phyloP scores from a whole-genome alignment of 352 stramenopile species.

The Chrysophaeum taylorii region DNA sequence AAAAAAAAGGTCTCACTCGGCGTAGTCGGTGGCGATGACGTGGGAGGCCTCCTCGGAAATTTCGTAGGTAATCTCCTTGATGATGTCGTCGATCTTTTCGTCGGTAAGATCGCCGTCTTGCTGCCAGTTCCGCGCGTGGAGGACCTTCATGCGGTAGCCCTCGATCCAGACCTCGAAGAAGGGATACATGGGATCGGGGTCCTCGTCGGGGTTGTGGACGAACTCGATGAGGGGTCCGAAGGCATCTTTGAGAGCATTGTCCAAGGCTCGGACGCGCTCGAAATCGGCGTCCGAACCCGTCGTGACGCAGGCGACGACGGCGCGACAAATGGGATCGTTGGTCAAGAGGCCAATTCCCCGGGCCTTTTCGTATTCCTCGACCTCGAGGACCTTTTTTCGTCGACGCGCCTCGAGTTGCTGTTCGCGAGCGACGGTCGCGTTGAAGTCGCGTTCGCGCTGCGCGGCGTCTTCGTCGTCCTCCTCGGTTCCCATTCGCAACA shows the following conservation, averaged over 20 bases:
- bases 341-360: background rate
- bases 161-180: constrained; percentile 13
- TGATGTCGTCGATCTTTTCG: background rate
- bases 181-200: background rate
- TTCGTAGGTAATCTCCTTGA: background rate
- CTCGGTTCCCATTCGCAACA: background rate
- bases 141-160: background rate
- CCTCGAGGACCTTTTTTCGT: background rate
- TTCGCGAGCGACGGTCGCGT: no score
- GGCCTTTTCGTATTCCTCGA: background rate
- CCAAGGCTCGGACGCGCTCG: background rate
- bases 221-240: background rate
- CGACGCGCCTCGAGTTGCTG: background rate
- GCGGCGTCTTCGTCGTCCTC: background rate
- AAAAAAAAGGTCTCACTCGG: no score
- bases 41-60: background rate
- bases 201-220: background rate
- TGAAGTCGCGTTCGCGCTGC: background rate
- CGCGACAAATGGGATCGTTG: background rate
- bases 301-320: background rate
- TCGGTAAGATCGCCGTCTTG: background rate
- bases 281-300: background rate
- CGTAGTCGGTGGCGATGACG: background rate
- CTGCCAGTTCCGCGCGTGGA: background rate
- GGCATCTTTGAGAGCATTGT: background rate